phyloP scores from a whole-genome alignment of 2,329 filamentous ascomycete genomes.

The Kalmusia sp. region DNA sequence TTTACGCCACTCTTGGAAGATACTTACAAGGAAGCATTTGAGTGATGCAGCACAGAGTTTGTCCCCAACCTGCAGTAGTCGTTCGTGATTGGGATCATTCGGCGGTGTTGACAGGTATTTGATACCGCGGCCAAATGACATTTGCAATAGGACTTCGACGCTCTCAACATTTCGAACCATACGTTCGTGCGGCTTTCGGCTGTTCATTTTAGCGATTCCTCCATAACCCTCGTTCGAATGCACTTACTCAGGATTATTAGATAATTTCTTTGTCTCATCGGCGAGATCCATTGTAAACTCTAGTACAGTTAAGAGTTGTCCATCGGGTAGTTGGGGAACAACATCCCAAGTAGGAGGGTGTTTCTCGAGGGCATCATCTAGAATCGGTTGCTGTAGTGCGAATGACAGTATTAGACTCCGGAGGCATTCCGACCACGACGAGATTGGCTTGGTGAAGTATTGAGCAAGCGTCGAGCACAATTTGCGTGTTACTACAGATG shows the following conservation, averaged over 20 bases:
- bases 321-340: slow-evolving; percentile 55
- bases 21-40: slow-evolving; percentile 42
- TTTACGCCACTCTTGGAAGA: no score
- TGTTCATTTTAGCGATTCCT: slow-evolving; percentile 17
- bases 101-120: slow-evolving; percentile 38
- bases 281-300: slow-evolving; percentile 71
- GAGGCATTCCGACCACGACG: slow-evolving; percentile 71
- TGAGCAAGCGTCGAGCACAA: slow-evolving; percentile 78
- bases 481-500: slow-evolving; percentile 72
- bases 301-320: slow-evolving; percentile 64
- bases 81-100: slow-evolving; percentile 29
- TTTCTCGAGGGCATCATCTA: slow-evolving; percentile 57
- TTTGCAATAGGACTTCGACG: slow-evolving; percentile 57
- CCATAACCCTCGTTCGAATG: background rate
- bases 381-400: slow-evolving; percentile 53
- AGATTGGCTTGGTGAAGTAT: slow-evolving; percentile 75
- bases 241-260: slow-evolving; percentile 61
- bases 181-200: slow-evolving; percentile 57
- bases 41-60: slow-evolving; percentile 42
- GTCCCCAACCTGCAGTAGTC: slow-evolving; percentile 35
- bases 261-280: slow-evolving; percentile 72
- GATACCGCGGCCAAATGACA: slow-evolving; percentile 45
- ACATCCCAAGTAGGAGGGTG: slow-evolving; percentile 54
- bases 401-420: slow-evolving; percentile 69
- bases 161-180: slow-evolving; percentile 61